These are phyloP conservation scores for Sarocladium kiliense DNA, from an alignment of 2,329 filamentous ascomycete species.

Conservation along the genomic window DNA sequence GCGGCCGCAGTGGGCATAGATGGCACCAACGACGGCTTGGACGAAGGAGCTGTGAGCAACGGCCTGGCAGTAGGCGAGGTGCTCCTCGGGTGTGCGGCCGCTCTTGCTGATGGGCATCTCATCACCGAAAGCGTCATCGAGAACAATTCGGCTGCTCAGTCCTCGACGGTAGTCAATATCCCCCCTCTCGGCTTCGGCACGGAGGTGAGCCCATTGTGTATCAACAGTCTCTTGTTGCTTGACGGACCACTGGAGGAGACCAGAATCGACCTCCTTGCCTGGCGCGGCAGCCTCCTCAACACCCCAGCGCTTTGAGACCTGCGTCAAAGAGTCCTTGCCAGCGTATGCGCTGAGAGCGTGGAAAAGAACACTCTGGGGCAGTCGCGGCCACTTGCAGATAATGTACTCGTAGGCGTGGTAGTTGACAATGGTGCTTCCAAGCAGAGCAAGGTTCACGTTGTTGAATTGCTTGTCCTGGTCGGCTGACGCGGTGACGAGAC, in stretches of 20 bases:
- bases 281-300: constrained; percentile 82
- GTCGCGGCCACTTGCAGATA: constrained; percentile 80
- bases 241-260: constrained; percentile 73
- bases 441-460: constrained; percentile 75
- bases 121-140: constrained; percentile 83
- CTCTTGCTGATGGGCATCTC: constrained; percentile 10
- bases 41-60: constrained; percentile 71
- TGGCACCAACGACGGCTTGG: constrained; percentile 73
- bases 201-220: constrained; percentile 40
- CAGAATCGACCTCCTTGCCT: constrained; percentile 86
- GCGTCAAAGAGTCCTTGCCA: constrained; percentile 67
- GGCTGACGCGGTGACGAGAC: constrained; percentile 80
- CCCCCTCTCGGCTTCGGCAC: constrained; percentile 42
- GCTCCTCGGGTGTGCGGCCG: constrained; percentile 11
- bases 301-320: constrained; percentile 82
- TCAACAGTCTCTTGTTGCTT: constrained; percentile 38
- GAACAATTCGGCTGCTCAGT: constrained; percentile 70
- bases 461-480: constrained; percentile 79
- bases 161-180: constrained; percentile 52
- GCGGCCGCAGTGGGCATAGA: constrained; percentile 81
- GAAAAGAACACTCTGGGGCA: constrained; percentile 84
- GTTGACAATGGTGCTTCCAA: constrained; percentile 78
- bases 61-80: constrained; percentile 60
- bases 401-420: constrained; percentile 89
- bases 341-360: constrained; percentile 80